Evolutionary conservation across 2,329 filamentous ascomycete species (phyloP).

Genomic region (Didymella sp.): DNA sequence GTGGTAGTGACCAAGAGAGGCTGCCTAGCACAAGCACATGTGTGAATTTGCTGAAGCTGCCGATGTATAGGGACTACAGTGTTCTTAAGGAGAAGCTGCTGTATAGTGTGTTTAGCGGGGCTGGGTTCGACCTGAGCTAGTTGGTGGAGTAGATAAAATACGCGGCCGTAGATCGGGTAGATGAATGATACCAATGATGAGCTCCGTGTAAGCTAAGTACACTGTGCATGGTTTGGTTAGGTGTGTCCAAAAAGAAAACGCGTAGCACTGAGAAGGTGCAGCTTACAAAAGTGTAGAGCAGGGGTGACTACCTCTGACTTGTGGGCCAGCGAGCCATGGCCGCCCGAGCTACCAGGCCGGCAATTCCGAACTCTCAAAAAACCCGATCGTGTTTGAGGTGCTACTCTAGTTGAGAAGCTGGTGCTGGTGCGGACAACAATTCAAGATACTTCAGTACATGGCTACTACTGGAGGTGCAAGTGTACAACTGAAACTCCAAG

Average conservation of each 20-base stretch:
- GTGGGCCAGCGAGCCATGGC: too few relatives aligned
- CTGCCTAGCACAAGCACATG: constrained; percentile 95
- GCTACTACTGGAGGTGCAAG: too few relatives aligned
- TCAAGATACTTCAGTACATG: background rate
- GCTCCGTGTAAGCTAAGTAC: too few relatives aligned
- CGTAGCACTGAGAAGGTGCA: too few relatives aligned
- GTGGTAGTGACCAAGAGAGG: constrained; percentile 74
- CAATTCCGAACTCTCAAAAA: background rate
- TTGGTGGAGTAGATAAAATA: background rate
- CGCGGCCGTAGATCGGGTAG: too few relatives aligned
- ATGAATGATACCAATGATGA: background rate
- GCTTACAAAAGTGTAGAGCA: too few relatives aligned
- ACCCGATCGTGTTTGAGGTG: background rate
- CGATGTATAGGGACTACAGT: constrained; percentile 73
- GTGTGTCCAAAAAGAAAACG: too few relatives aligned
- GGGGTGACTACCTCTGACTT: background rate
- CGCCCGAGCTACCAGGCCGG: too few relatives aligned
- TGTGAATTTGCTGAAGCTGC: constrained; percentile 92
- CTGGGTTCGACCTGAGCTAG: constrained; percentile 77
- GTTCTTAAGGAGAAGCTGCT: constrained; percentile 79
- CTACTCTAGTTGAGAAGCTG: background rate
- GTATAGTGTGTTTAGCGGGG: constrained; percentile 87
- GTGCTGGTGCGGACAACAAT: background rate
- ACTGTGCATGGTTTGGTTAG: too few relatives aligned
- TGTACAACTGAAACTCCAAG: too few relatives aligned